These are phyloP conservation scores for Pichia terricola DNA, from an alignment of 1,139 yeast genomes.

Conservation along the genomic window DNA sequence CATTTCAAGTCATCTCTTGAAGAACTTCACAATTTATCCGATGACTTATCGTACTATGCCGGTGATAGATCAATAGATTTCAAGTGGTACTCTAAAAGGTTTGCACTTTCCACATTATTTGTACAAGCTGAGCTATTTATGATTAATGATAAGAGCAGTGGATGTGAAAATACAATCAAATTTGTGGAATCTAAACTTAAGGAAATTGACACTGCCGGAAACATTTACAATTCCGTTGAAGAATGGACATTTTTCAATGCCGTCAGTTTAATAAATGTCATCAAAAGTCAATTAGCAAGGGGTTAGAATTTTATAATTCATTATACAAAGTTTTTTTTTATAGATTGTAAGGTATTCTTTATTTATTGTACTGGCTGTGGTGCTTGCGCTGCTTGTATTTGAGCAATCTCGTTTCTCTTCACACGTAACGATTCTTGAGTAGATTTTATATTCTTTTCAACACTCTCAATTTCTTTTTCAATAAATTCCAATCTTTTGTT, in stretches of 20 bases:
- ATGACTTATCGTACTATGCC: constrained; percentile 72
- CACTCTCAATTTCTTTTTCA: constrained; percentile 59
- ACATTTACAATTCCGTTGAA: constrained; percentile 50
- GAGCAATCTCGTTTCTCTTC: constrained; percentile 1
- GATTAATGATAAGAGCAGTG: constrained; percentile 63
- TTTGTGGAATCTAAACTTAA: constrained; percentile 56
- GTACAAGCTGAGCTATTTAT: constrained; percentile 69
- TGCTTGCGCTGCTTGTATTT: background rate
- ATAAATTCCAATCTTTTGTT: constrained; percentile 84
- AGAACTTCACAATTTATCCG: constrained; percentile 68
- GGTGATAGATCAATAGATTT: constrained; percentile 80
- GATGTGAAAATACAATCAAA: constrained; percentile 45
- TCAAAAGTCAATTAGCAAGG: constrained; percentile 59
- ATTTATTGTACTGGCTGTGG: too few relatives aligned
- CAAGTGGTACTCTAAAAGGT: constrained; percentile 88
- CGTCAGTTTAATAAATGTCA: constrained; percentile 54
- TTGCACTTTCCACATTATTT: constrained; percentile 59
- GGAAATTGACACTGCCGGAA: constrained; percentile 47
- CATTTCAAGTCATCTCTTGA: constrained; percentile 42
- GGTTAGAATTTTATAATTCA: constrained; percentile 30
- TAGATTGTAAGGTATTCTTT: too few relatives aligned
- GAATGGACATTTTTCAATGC: constrained; percentile 74
- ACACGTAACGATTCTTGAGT: constrained; percentile 31
- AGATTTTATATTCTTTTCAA: constrained; percentile 46
- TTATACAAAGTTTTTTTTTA: too few relatives aligned